Evolutionary conservation across 116 monocot genomes (phyloP).

Genomic region (Dioscorea cayenensis): DNA sequence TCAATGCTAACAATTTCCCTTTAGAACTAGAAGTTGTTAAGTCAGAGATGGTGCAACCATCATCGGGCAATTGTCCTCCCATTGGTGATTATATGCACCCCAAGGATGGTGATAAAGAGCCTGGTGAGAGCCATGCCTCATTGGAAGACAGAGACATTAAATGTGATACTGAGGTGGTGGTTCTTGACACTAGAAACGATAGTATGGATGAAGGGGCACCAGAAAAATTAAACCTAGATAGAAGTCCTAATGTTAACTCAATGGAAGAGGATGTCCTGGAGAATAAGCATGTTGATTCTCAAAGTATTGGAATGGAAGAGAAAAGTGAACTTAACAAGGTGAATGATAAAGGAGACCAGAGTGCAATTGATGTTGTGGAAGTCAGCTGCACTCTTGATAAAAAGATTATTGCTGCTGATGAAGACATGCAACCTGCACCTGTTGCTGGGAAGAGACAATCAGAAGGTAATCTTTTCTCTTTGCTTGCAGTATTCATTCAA

Average conservation of each 20-base stretch:
- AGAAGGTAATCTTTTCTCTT: constrained; percentile 47
- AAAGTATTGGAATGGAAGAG: constrained; percentile 21
- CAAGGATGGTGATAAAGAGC: constrained; percentile 33
- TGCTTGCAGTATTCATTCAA: not conserved
- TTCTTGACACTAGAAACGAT: constrained; percentile 46
- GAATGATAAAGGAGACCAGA: constrained; percentile 23
- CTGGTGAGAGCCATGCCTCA: constrained; percentile 30
- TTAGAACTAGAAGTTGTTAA: constrained; percentile 94
- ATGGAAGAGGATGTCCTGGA: constrained; percentile 86
- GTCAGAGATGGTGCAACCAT: constrained; percentile 62
- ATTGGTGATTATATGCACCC: constrained; percentile 37
- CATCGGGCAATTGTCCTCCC: constrained; percentile 42
- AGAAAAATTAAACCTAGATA: constrained; percentile 89
- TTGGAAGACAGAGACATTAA: constrained; percentile 36
- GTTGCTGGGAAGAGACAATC: constrained; percentile 70
- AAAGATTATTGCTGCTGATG: constrained; percentile 29
- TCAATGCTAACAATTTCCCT: constrained; percentile 90
- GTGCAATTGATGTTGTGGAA: constrained; percentile 10
- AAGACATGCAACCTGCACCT: constrained; percentile 17
- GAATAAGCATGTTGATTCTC: constrained; percentile 49
- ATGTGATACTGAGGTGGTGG: constrained; percentile 15
- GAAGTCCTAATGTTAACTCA: constrained; percentile 84
- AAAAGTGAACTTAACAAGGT: constrained; percentile 19
- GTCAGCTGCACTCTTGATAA: constrained; percentile 17
- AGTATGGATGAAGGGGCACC: constrained; percentile 48